Evolutionary conservation across 2,329 filamentous ascomycete species (phyloP).

Genomic region (Colletotrichum orbiculare): DNA sequence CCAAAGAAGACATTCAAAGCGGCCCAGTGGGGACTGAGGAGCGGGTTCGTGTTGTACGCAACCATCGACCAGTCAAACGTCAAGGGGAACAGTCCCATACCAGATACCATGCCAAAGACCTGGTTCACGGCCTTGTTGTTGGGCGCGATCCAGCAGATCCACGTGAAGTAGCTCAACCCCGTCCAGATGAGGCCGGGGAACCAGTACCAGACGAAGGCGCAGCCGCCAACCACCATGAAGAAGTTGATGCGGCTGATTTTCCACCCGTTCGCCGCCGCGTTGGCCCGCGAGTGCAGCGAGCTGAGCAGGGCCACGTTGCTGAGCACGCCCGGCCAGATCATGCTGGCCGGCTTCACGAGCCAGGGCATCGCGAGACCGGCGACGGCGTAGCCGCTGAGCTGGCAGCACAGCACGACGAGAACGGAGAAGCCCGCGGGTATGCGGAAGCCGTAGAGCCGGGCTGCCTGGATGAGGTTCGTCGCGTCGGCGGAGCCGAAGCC

Average conservation of each 20-base stretch:
- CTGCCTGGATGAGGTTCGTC: slow-evolving; percentile 53
- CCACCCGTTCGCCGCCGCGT: slow-evolving; percentile 42
- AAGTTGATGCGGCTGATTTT: slow-evolving; percentile 52
- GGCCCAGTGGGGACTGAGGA: slow-evolving; percentile 64
- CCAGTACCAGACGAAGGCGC: slow-evolving; percentile 61
- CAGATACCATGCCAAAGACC: slow-evolving; percentile 59
- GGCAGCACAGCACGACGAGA: slow-evolving; percentile 57
- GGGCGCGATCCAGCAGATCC: slow-evolving; percentile 61
- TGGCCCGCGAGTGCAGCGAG: slow-evolving; percentile 48
- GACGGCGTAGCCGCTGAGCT: slow-evolving; percentile 61
- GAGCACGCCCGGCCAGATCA: slow-evolving; percentile 60
- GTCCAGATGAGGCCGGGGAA: slow-evolving; percentile 58
- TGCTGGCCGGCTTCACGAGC: slow-evolving; percentile 56
- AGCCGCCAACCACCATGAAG: slow-evolving; percentile 51
- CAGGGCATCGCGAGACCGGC: slow-evolving; percentile 54
- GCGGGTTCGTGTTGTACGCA: slow-evolving; percentile 46
- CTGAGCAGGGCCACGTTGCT: slow-evolving; percentile 55
- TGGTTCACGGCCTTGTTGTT: slow-evolving; percentile 59
- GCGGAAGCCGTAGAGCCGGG: slow-evolving; percentile 52
- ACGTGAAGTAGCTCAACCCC: slow-evolving; percentile 54
- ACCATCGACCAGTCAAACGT: slow-evolving; percentile 54
- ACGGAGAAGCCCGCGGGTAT: slow-evolving; percentile 47
- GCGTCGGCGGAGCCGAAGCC: slow-evolving; percentile 47
- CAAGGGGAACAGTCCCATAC: slow-evolving; percentile 52
- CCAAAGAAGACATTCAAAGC: slow-evolving; percentile 72